Percentiles rank a stretch among this genome's conserved stretches.
These are phyloP conservation scores for Bruguiera hainesii DNA, from an alignment of 441 rosid genomes.

Conservation along the genomic window DNA sequence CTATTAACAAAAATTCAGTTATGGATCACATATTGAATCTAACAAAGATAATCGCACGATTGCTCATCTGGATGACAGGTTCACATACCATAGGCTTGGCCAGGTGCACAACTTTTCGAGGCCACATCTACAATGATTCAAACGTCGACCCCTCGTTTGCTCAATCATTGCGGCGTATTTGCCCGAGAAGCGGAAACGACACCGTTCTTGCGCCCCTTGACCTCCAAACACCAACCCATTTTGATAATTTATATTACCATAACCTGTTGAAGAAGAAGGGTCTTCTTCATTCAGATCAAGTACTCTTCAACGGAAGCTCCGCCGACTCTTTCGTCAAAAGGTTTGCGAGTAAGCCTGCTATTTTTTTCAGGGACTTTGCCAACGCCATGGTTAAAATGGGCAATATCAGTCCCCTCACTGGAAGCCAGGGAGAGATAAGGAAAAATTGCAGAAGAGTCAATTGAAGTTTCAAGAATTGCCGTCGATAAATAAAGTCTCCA, in stretches of 20 bases:
- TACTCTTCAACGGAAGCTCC: constrained; percentile 36
- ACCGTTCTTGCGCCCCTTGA: constrained; percentile 41
- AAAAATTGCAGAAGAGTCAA: constrained; percentile 47
- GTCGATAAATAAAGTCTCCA: neutral
- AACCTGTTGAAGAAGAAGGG: constrained; percentile 50
- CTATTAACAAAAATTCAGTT: too few species aligned
- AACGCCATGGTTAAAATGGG: constrained; percentile 66
- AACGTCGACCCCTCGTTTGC: constrained; percentile 39
- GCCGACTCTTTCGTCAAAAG: constrained; percentile 42
- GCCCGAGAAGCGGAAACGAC: constrained; percentile 42
- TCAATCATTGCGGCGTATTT: constrained; percentile 32
- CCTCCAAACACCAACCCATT: constrained; percentile 36
- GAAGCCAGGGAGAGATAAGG: constrained; percentile 54
- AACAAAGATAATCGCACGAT: too few species aligned
- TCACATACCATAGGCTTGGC: constrained; percentile 59
- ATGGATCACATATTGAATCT: too few species aligned
- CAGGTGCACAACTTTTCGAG: constrained; percentile 37
- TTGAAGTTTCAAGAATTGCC: constrained; percentile 4
- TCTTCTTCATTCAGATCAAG: constrained; percentile 67
- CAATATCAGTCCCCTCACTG: constrained; percentile 42
- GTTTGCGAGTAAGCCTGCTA: constrained; percentile 32
- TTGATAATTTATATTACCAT: constrained; percentile 49
- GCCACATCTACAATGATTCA: constrained; percentile 39
- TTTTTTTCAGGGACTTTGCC: constrained; percentile 47
- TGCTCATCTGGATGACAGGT: constrained; percentile 31